A percentile compares a stretch with the other conserved stretches of the same genome.
Conservation (phyloP, 108 stramenopile genomes). For the Fistulifera pelliculosa region DNA sequence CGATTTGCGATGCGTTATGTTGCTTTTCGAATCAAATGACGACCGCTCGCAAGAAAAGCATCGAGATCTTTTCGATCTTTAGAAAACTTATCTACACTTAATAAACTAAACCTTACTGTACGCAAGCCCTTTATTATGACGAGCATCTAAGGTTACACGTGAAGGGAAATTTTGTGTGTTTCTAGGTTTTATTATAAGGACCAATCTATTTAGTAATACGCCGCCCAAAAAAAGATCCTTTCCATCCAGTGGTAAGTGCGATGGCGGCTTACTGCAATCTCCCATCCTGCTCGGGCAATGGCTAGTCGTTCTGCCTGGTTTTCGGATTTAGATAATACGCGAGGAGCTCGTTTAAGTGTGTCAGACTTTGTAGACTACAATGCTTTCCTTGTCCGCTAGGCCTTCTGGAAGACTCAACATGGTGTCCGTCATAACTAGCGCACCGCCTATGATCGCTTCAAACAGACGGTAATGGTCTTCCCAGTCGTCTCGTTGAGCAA, state of each 20-base stretch:
- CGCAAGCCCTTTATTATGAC: too few relatives aligned
- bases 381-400: constrained; percentile 18
- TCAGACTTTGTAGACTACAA: constrained; percentile 36
- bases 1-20: too few relatives aligned
- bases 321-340: constrained; percentile 19
- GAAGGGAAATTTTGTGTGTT: too few relatives aligned
- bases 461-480: constrained; percentile 58
- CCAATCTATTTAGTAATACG: neutral
- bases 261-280: constrained; percentile 41
- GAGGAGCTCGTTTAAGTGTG: constrained; percentile 18
- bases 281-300: constrained; percentile 32
- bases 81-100: too few relatives aligned
- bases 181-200: too few relatives aligned
- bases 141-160: too few relatives aligned
- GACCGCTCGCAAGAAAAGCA: too few relatives aligned
- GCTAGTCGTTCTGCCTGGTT: constrained; percentile 21
- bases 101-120: too few relatives aligned
- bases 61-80: too few relatives aligned
- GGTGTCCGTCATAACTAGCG: constrained; percentile 46
- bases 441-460: constrained; percentile 51
- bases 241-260: constrained; percentile 51
- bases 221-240: constrained; percentile 33
- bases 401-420: constrained; percentile 38
- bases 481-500: constrained; percentile 58
- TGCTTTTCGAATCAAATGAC: too few relatives aligned